These are phyloP conservation scores for Insectozyma bohioensis DNA, from an alignment of 1,139 yeast species.

Conservation along the genomic window DNA sequence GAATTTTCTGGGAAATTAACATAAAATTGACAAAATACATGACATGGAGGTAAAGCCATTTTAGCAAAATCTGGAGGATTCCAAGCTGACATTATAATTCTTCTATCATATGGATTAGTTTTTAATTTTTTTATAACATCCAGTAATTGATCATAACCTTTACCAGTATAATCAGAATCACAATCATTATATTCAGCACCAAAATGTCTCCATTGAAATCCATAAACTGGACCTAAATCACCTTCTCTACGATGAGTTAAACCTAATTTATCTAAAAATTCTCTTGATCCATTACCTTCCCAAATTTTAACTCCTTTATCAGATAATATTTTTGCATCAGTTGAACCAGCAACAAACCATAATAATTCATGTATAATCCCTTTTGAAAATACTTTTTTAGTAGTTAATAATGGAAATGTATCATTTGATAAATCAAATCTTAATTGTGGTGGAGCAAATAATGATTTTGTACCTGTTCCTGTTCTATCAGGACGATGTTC, in stretches of 20 bases:
- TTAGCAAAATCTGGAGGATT: conserved; percentile 90
- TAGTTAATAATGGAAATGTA: conserved; percentile 82
- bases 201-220: conserved; percentile 99
- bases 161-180: conserved; percentile 79
- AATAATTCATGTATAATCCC: conserved; percentile 86
- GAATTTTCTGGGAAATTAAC: conserved; percentile 66
- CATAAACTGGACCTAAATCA: conserved; percentile 97
- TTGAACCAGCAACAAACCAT: conserved; percentile 90
- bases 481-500: conserved; percentile 94
- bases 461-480: conserved; percentile 89
- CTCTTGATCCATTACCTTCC: conserved; percentile 99
- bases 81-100: conserved; percentile 97
- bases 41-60: conserved; percentile 99
- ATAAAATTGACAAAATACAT: conserved; percentile 92
- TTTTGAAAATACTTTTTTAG: conserved; percentile 86
- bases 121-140: conserved; percentile 78
- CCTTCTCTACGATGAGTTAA: conserved; percentile 81
- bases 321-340: conserved; percentile 77
- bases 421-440: conserved; percentile 76
- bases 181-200: conserved; percentile 90
- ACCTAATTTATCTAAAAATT: conserved; percentile 82
- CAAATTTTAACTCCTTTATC: conserved; percentile 91
- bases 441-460: conserved; percentile 95
- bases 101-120: conserved; percentile 87
- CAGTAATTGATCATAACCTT: conserved; percentile 88